Evolutionary conservation across 305 asterid genomes (phyloP).

Genomic region (Fraxinus floribunda): DNA sequence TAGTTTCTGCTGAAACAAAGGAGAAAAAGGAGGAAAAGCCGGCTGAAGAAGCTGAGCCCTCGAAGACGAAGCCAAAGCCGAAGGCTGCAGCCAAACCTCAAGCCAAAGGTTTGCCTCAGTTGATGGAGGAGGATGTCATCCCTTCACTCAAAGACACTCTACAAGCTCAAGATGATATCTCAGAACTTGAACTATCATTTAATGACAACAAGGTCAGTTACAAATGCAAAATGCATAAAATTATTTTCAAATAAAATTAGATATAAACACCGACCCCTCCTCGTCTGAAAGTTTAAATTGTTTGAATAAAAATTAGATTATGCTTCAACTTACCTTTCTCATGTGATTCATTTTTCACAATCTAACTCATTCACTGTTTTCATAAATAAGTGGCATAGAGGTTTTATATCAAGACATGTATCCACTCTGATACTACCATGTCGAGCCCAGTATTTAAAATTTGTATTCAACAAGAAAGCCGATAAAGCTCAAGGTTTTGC

Average conservation of each 20-base stretch:
- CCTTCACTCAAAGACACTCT: slow-evolving; percentile 61
- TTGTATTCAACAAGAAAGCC: not conserved
- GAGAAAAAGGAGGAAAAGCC: slow-evolving; percentile 45
- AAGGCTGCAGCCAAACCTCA: slow-evolving; percentile 68
- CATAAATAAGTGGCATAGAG: not conserved
- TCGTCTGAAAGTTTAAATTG: not conserved
- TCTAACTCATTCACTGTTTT: not conserved
- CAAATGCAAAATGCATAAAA: not conserved
- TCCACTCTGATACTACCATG: not conserved
- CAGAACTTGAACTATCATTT: slow-evolving; percentile 53
- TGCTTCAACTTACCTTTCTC: not conserved
- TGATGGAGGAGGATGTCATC: slow-evolving; percentile 82
- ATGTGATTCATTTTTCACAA: not conserved
- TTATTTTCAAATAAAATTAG: not conserved
- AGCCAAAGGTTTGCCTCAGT: slow-evolving; percentile 57
- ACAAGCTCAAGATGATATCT: slow-evolving; percentile 56
- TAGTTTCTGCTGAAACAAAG: slow-evolving; percentile 76
- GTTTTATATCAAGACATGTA: not conserved
- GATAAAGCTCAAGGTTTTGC: not conserved
- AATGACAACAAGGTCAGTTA: slow-evolving; percentile 52
- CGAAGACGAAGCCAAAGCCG: slow-evolving; percentile 41
- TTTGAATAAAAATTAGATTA: not conserved
- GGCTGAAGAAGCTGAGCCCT: slow-evolving; percentile 29
- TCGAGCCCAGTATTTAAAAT: not conserved
- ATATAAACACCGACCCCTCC: not conserved